Base-by-base conservation (phyloP, 1,139 yeast genomes). In the Yamadazyma oceani region DNA sequence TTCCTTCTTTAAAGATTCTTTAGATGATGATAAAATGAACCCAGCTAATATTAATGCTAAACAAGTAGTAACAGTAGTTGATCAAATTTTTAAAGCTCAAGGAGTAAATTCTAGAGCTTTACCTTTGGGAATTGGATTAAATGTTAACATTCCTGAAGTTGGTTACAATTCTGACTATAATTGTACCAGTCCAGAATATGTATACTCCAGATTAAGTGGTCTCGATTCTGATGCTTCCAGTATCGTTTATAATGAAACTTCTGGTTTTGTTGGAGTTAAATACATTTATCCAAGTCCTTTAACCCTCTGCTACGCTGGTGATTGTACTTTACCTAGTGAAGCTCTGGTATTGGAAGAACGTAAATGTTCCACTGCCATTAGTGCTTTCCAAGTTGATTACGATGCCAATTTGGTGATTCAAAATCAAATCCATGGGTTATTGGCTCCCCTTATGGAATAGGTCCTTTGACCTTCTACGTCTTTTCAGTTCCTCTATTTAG, bases 371-470 rank as follows among this genome's bases (percentile, higher is more conserved):
- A 38, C 64, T 25, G 44, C 75, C 5, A 63, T 70, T 32, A 60
- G 72, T 32, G 62, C 60, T 27, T 69, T 69, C 57, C 58, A 62
- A 39, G 55, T 66, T 41, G 76, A 71, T 52, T 70, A 66, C 53
- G 73, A 66, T 53, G 75, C 66, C 39, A 61, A 60, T 48, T 37
- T 49, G 36, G 45, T 50, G 26, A 59, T 64, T 46, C 53, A 61
- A 44, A 39, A 48, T 17, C 51, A 58, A 36, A 43, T 43, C 16
- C 11, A 39, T 21, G 32, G 31, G 6, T 34, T 41, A 16, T 34
- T 41, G n/a, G 21, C 12, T 22, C 40, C 37, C 4, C 19, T 38
- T 8, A 8, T 19, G 21, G 8, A 19, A 19, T 19, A 19, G 21
- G n/a, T n/a, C n/a, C n/a, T n/a, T n/a, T n/a, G n/a, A n/a, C n/a